Base-by-base conservation (phyloP, 306 rosid species). In the Albizia julibrissin region DNA sequence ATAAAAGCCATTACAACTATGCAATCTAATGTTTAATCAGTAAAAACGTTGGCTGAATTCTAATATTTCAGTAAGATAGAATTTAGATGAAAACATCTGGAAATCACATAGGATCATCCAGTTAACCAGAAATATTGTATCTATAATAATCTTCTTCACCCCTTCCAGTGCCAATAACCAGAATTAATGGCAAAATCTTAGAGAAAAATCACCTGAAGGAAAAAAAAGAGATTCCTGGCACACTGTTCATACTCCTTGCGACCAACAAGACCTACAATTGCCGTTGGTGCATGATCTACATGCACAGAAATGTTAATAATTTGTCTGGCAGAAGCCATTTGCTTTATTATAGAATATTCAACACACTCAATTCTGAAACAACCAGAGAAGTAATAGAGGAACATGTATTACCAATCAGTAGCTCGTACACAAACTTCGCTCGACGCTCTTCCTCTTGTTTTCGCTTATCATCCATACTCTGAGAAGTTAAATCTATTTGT, bases 221-320 rank as follows among this genome's bases (percentile, higher is more conserved):
- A 86, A 52, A 79, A 88, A 82, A 81, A 91, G 67, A 91, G 84
- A 88, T 89, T 90, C 88, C 86, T 83, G 6, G 93, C 95, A 78
- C 93, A 89, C 69, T 86, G 91, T 74, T 91, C 91, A 78, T 89
- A 89, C 70, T 89, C 90, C 87, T 72, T 86, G n/a, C 89, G 88
- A 71, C 95, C 95, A 31, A 89, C 93, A 37, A 91, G 91, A 49
- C 93, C 83, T 40, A 89, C 93, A 34, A 91, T 83, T 19, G 93
- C 88, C 19, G 93, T 33, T 0, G 91, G 93, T 5, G 95, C 95
- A 61, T 86, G 84, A 70, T 88, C 95, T 91, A 61, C 77, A 81
- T 34, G 67, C 80, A 76, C 44, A 24, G 69, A 54, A 27, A 27
- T 19, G 31, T 56, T 31, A 54, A 24, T 29, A 40, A 24, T 5